Evolutionary conservation across 192 early-diverging fungal genomes (phyloP).

Genomic region (Backusella macrospora): DNA sequence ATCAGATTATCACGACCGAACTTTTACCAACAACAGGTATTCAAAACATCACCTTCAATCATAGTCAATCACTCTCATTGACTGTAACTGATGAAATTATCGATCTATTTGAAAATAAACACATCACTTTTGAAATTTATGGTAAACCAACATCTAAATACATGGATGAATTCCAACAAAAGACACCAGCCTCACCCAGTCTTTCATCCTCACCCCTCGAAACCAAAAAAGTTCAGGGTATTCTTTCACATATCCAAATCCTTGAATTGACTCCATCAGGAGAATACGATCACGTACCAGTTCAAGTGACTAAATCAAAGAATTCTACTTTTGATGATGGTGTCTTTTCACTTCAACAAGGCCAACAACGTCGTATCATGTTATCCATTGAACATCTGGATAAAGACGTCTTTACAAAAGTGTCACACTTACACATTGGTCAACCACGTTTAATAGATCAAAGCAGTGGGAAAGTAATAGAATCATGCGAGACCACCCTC

Average conservation of each 20-base stretch:
- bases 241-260: constrained; percentile 64
- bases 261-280: constrained; percentile 68
- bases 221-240: constrained; percentile 51
- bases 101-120: constrained; percentile 24
- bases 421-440: constrained; percentile 49
- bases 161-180: constrained; percentile 20
- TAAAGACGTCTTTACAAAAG: constrained; percentile 54
- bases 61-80: constrained; percentile 52
- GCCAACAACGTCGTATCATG: constrained; percentile 72
- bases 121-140: constrained; percentile 53
- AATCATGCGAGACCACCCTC: constrained; percentile 42
- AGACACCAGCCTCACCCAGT: too few relatives aligned
- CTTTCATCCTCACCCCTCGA: background rate
- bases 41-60: constrained; percentile 54
- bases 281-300: constrained; percentile 60
- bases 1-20: constrained; percentile 57
- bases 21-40: constrained; percentile 36
- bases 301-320: constrained; percentile 43
- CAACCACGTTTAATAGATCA: constrained; percentile 53
- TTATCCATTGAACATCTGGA: constrained; percentile 65
- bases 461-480: constrained; percentile 53
- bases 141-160: constrained; percentile 42
- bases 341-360: constrained; percentile 72
- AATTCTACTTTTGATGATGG: constrained; percentile 31
- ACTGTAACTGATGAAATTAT: constrained; percentile 32